A percentile compares a stretch with the other conserved stretches of the same genome.
These are phyloP conservation scores for Scedosporium minutisporum DNA, from an alignment of 2,329 filamentous ascomycete species.

Conservation along the genomic window DNA sequence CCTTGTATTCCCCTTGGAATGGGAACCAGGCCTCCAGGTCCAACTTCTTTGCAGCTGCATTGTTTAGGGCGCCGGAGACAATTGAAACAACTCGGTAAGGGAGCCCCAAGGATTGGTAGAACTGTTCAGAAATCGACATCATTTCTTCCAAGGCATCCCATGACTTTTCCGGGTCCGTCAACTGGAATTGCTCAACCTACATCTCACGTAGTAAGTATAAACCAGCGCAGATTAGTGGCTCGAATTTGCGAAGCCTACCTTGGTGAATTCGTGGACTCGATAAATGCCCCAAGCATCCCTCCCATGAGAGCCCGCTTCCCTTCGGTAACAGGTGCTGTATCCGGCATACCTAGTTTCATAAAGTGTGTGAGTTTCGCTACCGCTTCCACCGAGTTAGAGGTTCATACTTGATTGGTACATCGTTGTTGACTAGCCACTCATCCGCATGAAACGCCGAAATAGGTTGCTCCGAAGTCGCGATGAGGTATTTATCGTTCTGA, in stretches of 20 bases:
- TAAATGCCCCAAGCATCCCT: slow-evolving; percentile 97
- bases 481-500: slow-evolving; percentile 72
- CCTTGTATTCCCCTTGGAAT: slow-evolving; percentile 95
- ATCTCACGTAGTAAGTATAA: not conserved
- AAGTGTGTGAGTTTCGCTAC: too few species aligned
- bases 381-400: not conserved
- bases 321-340: slow-evolving; percentile 90
- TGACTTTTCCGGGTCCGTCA: slow-evolving; percentile 78
- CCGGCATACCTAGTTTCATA: slow-evolving; percentile 65
- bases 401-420: slow-evolving; percentile 73
- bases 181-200: slow-evolving; percentile 64
- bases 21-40: slow-evolving; percentile 96
- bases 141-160: slow-evolving; percentile 93
- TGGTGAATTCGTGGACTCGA: slow-evolving; percentile 96
- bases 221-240: not conserved
- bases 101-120: slow-evolving; percentile 81
- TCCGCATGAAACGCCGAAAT: slow-evolving; percentile 86
- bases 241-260: slow-evolving; percentile 36
- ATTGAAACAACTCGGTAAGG: slow-evolving; percentile 91
- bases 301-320: slow-evolving; percentile 78
- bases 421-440: slow-evolving; percentile 79
- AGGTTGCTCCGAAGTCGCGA: slow-evolving; percentile 86
- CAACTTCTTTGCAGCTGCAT: slow-evolving; percentile 69
- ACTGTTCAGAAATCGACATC: slow-evolving; percentile 84
- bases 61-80: slow-evolving; percentile 92